Evolutionary conservation across 2,329 filamentous ascomycete genomes (phyloP).

Genomic region (Pleoardoris graminearum): DNA sequence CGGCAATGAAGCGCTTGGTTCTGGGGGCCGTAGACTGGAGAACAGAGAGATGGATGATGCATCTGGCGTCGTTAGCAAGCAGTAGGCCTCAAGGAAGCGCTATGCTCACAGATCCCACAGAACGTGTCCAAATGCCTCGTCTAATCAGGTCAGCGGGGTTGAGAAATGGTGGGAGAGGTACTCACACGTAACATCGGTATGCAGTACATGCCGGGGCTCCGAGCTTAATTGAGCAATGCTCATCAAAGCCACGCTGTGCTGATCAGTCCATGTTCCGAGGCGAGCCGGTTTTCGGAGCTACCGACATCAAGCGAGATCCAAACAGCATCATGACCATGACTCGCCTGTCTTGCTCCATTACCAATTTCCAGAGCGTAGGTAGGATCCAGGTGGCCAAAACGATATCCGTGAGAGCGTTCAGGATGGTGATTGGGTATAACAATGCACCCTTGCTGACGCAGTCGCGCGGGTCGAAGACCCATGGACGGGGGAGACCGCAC

Average conservation of each 20-base stretch:
- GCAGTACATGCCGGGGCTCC: slow-evolving; percentile 3
- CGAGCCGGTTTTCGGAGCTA: no score
- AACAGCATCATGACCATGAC: slow-evolving; percentile 12
- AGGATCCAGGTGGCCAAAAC: slow-evolving; percentile 28
- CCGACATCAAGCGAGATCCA: slow-evolving; percentile 11
- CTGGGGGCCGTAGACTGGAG: slow-evolving; percentile 15
- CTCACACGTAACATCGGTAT: slow-evolving; percentile 14
- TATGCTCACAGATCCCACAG: slow-evolving; percentile 11
- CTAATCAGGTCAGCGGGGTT: slow-evolving; percentile 3
- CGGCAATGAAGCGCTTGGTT: slow-evolving; percentile 16
- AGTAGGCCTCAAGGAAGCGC: not conserved
- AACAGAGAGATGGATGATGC: slow-evolving; percentile 12
- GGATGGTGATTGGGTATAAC: slow-evolving; percentile 20
- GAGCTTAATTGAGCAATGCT: slow-evolving; percentile 9
- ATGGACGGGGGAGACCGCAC: slow-evolving; percentile 22
- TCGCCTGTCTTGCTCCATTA: slow-evolving; percentile 9
- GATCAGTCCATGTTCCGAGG: no score
- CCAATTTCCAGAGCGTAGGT: slow-evolving; percentile 16
- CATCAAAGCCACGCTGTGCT: slow-evolving; percentile 10
- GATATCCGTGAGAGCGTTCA: slow-evolving; percentile 29
- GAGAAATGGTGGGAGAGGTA: not conserved
- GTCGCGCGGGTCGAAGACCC: slow-evolving; percentile 11
- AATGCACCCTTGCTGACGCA: slow-evolving; percentile 22
- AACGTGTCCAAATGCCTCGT: slow-evolving; percentile 9
- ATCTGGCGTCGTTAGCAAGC: slow-evolving; percentile 4